A percentile compares a stretch with the other conserved stretches of the same genome.
Evolutionary conservation across 139 green algal species (phyloP).

Genomic region (Micractinium conductrix): DNA sequence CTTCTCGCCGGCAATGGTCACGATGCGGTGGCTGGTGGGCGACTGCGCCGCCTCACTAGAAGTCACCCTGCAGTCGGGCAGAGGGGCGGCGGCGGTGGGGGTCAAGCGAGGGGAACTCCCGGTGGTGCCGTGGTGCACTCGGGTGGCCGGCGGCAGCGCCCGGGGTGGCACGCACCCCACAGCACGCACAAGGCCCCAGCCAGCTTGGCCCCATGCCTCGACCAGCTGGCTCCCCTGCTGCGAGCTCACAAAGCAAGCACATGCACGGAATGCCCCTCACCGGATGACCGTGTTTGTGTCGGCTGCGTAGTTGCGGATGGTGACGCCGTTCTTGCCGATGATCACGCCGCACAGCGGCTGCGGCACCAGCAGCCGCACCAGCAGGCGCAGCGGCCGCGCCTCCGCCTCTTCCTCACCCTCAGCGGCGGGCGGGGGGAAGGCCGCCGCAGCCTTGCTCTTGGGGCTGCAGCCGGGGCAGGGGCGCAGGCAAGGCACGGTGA

Average conservation of each 20-base stretch:
- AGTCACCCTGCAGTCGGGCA: constrained; percentile 28
- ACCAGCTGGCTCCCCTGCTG: no score
- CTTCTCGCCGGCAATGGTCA: constrained; percentile 35
- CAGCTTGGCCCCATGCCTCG: no score
- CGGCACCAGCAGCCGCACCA: constrained; percentile 78
- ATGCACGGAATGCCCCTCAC: no score
- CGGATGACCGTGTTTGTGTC: constrained; percentile 71
- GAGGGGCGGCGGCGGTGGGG: no score
- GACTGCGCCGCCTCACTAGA: background rate
- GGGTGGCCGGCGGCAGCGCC: no score
- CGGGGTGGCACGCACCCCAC: no score
- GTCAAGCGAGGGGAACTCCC: no score
- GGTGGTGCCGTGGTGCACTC: no score
- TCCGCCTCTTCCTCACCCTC: constrained; percentile 6
- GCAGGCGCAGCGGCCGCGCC: constrained; percentile 1
- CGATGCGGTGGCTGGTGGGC: constrained; percentile 44
- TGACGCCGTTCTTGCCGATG: constrained; percentile 82
- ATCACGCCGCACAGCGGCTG: constrained; percentile 78
- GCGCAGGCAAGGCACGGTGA: background rate
- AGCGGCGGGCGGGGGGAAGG: background rate
- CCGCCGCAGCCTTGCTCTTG: constrained; percentile 26
- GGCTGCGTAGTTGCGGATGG: constrained; percentile 73
- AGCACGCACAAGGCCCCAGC: no score
- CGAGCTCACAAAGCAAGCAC: no score
- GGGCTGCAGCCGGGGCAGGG: constrained; percentile 15